Evolutionary conservation across 176 grass and related monocot species (phyloP), one percentile per base, ranked within the genome.

Genomic region (Neostapfia colusana): DNA sequence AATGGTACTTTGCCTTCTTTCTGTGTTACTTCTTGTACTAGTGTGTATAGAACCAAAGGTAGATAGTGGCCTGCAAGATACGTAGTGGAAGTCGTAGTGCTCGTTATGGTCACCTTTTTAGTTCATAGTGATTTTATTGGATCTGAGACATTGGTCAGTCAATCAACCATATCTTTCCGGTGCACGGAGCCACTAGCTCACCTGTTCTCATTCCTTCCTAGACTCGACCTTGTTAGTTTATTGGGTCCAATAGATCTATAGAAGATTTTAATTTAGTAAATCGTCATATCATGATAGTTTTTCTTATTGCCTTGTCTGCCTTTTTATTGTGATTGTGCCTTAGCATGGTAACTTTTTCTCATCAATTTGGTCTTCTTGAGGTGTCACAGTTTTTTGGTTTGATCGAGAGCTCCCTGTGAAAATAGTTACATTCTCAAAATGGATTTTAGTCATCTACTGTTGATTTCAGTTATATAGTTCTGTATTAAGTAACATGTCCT

Each of bases 1-100:
- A 94, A 90, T 85, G 95, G 95, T 99, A 90, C 67, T 87, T 70
- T 81, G 53, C 42, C 75, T 45, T 84, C 70, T 82, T 77, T 42
- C 8, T 63, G 25, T 72, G 26, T 46, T 63, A 63, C 44, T 61
- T 54, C n/a, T 36, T 49, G 35, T 15, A 70, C 14, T 66, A 59
- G 13, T 66, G 24, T 27, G 67, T 13, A 44, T 76, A 42, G 40
- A 81, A 9, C 9, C 61, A 58, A 58, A 58, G 55, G 55, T 21
- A 31, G 51, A 3, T 58, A 58, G 9, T 58, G 55, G 23, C 55
- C 55, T 58, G 55, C 23, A 58, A 26, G 9, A 53, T 39, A 20
- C 16, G 13, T 78, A 83, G 70, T 79, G 75, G 69, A 63, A 62
- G 37, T 54, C 74, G 37, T 75, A 80, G 69, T 70, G 69, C 81